These are phyloP conservation scores for Cicer chorassanicum DNA, from an alignment of 306 rosid species.

Conservation along the genomic window DNA sequence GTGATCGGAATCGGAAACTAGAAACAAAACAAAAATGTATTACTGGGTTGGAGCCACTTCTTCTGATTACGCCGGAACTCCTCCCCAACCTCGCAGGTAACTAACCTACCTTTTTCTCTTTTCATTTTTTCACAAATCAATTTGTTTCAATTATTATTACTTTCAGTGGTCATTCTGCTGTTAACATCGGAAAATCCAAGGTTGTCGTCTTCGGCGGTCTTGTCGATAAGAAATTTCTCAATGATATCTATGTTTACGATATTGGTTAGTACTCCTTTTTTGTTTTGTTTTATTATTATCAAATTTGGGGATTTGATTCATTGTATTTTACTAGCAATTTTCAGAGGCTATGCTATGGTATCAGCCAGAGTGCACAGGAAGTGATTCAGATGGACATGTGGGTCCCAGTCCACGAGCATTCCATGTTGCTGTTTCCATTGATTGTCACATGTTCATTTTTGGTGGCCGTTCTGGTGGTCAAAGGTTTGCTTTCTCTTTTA, in stretches of 20 bases:
- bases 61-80: slow-evolving; percentile 78
- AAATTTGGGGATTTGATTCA: slow-evolving; percentile 27
- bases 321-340: slow-evolving; percentile 17
- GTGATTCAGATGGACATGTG: slow-evolving; percentile 77
- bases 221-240: slow-evolving; percentile 80
- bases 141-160: background rate
- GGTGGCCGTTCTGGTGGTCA: slow-evolving; percentile 89
- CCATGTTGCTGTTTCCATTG: slow-evolving; percentile 88
- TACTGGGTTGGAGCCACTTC: slow-evolving; percentile 87
- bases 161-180: slow-evolving; percentile 89
- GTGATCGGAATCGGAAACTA: background rate
- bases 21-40: slow-evolving; percentile 57
- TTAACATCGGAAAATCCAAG: slow-evolving; percentile 85
- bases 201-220: slow-evolving; percentile 92
- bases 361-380: slow-evolving; percentile 91
- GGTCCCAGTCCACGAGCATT: slow-evolving; percentile 93
- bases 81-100: slow-evolving; percentile 85
- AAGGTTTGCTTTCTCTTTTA: slow-evolving; percentile 54
- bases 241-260: slow-evolving; percentile 78
- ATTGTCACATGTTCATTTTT: slow-evolving; percentile 95
- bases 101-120: background rate
- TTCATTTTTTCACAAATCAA: background rate
- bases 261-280: slow-evolving; percentile 60
- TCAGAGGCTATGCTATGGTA: slow-evolving; percentile 84
- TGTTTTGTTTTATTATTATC: background rate